A percentile compares a stretch with the other conserved stretches of the same genome.
These are phyloP conservation scores for Fraxinus americana DNA, from an alignment of 257 asterid genomes.

Conservation along the genomic window DNA sequence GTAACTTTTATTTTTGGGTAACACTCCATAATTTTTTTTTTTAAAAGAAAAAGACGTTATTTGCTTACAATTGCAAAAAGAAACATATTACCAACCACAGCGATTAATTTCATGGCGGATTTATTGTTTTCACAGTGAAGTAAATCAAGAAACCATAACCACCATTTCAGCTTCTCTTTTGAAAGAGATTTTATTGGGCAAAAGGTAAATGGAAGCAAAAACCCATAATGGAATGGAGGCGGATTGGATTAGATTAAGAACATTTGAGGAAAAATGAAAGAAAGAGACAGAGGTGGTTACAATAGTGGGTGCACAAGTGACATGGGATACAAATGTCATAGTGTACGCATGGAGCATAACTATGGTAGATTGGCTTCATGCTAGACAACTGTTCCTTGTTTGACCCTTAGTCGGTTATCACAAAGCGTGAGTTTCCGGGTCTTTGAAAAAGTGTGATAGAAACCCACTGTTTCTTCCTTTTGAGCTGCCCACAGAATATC, in stretches of 20 bases:
- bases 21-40: too few species aligned
- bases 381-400: conserved; percentile 41
- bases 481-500: conserved; percentile 15
- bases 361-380: conserved; percentile 25
- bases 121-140: too few species aligned
- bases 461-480: conserved; percentile 17
- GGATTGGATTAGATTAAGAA: background rate
- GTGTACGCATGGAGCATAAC: conserved; percentile 33
- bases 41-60: too few species aligned
- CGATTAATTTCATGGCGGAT: too few species aligned
- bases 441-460: conserved; percentile 26
- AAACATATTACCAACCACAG: too few species aligned
- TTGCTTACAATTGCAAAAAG: too few species aligned
- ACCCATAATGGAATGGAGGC: background rate
- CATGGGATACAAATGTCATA: background rate
- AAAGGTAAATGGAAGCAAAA: background rate
- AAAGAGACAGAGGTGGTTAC: conserved; percentile 40
- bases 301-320: background rate
- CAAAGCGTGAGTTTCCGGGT: conserved; percentile 33
- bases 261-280: background rate
- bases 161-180: background rate
- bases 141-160: background rate
- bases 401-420: conserved; percentile 35
- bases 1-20: too few species aligned
- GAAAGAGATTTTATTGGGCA: background rate